These are phyloP conservation scores for Cyclotella atomus DNA, from an alignment of 108 stramenopile genomes.

Conservation along the genomic window DNA sequence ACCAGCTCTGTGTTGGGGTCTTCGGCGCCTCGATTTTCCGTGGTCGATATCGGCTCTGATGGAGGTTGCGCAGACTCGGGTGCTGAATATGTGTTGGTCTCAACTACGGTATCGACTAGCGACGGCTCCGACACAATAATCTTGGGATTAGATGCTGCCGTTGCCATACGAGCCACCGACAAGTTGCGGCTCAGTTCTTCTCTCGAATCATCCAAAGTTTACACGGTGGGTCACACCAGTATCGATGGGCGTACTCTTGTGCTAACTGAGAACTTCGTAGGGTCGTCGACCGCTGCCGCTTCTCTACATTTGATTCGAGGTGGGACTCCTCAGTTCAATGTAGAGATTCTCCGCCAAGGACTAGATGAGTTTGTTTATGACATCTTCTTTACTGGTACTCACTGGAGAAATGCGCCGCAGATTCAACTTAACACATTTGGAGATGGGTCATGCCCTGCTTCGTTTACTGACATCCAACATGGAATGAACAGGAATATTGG, in stretches of 20 bases:
- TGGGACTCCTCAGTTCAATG: constrained; percentile 51
- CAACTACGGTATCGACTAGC: constrained; percentile 47
- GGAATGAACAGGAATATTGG: constrained; percentile 63
- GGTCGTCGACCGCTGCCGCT: constrained; percentile 26
- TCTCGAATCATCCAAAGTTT: constrained; percentile 41
- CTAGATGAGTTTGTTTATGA: constrained; percentile 75
- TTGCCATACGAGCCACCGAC: constrained; percentile 29
- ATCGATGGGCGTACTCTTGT: constrained; percentile 36
- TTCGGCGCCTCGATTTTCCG: constrained; percentile 54
- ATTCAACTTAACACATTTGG: constrained; percentile 56
- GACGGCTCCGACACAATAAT: constrained; percentile 47
- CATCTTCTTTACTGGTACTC: constrained; percentile 67
- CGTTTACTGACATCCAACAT: constrained; percentile 22
- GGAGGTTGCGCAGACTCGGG: constrained; percentile 70
- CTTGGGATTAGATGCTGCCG: constrained; percentile 4
- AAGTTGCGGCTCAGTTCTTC: constrained; percentile 40
- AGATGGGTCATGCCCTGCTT: constrained; percentile 50
- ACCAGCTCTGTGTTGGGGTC: constrained; percentile 61
- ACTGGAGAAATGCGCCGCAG: constrained; percentile 62
- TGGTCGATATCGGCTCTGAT: constrained; percentile 52
- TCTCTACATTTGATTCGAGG: constrained; percentile 38
- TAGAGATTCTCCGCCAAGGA: constrained; percentile 38
- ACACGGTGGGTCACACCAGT: constrained; percentile 45
- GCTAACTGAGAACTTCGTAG: constrained; percentile 43
- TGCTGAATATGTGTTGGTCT: constrained; percentile 49